Evolutionary conservation across 2,329 filamentous ascomycete species (phyloP).

Genomic region (Penicillium sp.): DNA sequence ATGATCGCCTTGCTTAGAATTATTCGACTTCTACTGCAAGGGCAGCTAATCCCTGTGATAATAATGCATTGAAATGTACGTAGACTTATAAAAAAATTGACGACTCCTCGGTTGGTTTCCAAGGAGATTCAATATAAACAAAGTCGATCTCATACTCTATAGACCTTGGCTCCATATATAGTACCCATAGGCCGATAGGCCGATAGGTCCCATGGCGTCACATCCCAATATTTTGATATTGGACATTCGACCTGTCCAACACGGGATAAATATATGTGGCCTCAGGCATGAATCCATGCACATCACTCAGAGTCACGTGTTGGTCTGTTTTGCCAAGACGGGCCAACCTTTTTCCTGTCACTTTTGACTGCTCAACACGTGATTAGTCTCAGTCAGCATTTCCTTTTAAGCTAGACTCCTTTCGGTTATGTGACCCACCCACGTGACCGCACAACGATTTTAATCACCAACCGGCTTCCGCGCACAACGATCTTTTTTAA

Average conservation of each 20-base stretch:
- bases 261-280: background rate
- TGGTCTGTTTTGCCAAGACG: background rate
- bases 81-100: background rate
- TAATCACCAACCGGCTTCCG: slow-evolving; percentile 31
- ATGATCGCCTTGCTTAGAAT: slow-evolving; percentile 14
- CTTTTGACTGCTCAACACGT: background rate
- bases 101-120: slow-evolving; percentile 15
- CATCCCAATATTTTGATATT: background rate
- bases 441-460: slow-evolving; percentile 45
- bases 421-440: background rate
- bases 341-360: background rate
- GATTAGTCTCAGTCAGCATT: background rate
- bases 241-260: slow-evolving; percentile 7
- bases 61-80: background rate
- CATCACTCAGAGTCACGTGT: background rate
- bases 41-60: slow-evolving; percentile 17
- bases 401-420: background rate
- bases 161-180: slow-evolving; percentile 7
- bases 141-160: slow-evolving; percentile 13
- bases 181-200: slow-evolving; percentile 3
- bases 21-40: slow-evolving; percentile 19
- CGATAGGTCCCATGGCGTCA: slow-evolving; percentile 8
- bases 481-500: slow-evolving; percentile 26
- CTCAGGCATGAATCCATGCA: background rate
- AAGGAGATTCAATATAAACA: slow-evolving; percentile 15